These are phyloP conservation scores for Aspergillus alliaceus DNA, from an alignment of 2,329 filamentous ascomycete genomes.

Conservation along the genomic window DNA sequence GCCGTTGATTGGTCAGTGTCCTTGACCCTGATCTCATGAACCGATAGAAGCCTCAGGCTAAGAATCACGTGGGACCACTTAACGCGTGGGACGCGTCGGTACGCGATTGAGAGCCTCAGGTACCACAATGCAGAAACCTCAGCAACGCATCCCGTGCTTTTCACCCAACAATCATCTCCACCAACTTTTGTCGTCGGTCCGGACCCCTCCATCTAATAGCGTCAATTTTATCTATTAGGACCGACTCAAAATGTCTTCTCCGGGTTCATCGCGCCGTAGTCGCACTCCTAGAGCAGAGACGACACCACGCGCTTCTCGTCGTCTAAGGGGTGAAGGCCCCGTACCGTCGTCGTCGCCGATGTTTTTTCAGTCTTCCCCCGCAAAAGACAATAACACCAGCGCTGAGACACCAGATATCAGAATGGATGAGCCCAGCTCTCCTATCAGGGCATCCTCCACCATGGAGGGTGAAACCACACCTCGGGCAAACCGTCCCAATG, in stretches of 20 bases:
- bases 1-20: background rate
- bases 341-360: conserved; percentile 74
- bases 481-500: conserved; percentile 34
- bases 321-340: conserved; percentile 39
- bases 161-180: background rate
- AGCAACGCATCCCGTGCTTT: no score
- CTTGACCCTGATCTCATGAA: no score
- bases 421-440: conserved; percentile 50
- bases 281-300: conserved; percentile 36
- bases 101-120: no score
- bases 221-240: conserved; percentile 5
- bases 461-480: conserved; percentile 46
- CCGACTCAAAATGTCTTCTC: conserved; percentile 42
- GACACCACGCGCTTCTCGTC: conserved; percentile 49
- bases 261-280: conserved; percentile 41
- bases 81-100: conserved; percentile 35
- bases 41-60: no score
- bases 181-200: conserved; percentile 5
- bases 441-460: conserved; percentile 40
- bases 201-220: conserved; percentile 1
- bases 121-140: no score
- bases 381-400: conserved; percentile 43
- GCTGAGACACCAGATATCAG: conserved; percentile 41
- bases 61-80: conserved; percentile 28
- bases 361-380: conserved; percentile 68